Conservation (phyloP, 805 yeast species). For the Zygosaccharomyces bisporus region DNA sequence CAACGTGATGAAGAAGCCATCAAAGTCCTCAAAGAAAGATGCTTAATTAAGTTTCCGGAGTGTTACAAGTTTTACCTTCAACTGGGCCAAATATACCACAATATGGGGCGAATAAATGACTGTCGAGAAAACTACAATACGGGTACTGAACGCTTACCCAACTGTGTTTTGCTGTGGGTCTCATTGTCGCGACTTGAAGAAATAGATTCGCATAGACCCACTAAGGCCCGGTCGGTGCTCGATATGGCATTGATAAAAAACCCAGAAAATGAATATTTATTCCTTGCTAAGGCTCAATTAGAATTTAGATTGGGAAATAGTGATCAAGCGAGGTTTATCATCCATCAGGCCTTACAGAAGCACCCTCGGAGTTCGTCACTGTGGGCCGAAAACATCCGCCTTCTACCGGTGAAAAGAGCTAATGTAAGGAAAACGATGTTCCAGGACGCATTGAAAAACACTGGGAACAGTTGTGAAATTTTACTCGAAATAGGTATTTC, state of each 20-base stretch:
- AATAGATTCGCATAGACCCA: conserved; percentile 37
- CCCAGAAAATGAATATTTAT: conserved; percentile 49
- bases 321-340: conserved; percentile 49
- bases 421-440: conserved; percentile 55
- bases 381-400: conserved; percentile 60
- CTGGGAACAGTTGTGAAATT: conserved; percentile 57
- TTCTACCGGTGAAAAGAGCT: conserved; percentile 37
- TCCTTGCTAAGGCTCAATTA: conserved; percentile 54
- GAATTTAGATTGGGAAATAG: conserved; percentile 51
- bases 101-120: conserved; percentile 29
- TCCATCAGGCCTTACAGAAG: conserved; percentile 55
- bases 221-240: conserved; percentile 65
- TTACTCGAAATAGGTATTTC: conserved; percentile 61
- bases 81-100: conserved; percentile 51
- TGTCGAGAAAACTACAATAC: conserved; percentile 47
- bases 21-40: conserved; percentile 40
- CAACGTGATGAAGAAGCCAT: conserved; percentile 39
- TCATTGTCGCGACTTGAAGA: conserved; percentile 48
- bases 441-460: conserved; percentile 65
- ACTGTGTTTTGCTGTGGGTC: conserved; percentile 51
- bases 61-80: conserved; percentile 57
- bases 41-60: conserved; percentile 46
- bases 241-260: conserved; percentile 60
- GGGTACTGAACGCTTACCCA: conserved; percentile 50
- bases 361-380: conserved; percentile 57